A percentile compares a stretch with the other conserved stretches of the same genome.
phyloP scores from a whole-genome alignment of 306 rosid genomes.

The Gillenia trifoliata region DNA sequence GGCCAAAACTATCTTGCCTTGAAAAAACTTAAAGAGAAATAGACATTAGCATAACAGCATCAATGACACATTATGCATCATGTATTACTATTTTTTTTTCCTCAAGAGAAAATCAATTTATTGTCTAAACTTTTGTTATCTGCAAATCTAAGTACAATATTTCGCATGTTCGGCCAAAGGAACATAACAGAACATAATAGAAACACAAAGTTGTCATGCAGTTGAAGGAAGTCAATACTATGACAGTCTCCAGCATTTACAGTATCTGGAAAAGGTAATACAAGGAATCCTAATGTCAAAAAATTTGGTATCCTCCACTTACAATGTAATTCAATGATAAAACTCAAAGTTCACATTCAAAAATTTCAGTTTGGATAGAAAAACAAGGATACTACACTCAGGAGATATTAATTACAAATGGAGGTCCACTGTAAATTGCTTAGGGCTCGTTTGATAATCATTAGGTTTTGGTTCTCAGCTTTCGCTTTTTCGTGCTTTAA shows the following conservation, averaged over 20 bases:
- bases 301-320: not conserved
- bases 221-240: not conserved
- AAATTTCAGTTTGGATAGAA: not conserved
- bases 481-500: too few relatives aligned
- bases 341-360: not conserved
- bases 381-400: not conserved
- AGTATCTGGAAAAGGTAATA: not conserved
- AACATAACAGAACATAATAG: not conserved
- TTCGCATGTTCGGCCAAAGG: not conserved
- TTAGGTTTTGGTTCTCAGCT: not conserved
- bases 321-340: not conserved
- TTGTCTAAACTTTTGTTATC: not conserved
- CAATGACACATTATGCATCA: not conserved
- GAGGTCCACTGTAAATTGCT: not conserved
- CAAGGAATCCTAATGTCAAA: not conserved
- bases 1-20: slow-evolving; percentile 1
- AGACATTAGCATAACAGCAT: not conserved
- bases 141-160: not conserved
- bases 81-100: not conserved
- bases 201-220: not conserved
- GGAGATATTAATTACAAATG: not conserved
- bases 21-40: too few relatives aligned
- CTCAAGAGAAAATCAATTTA: too few relatives aligned
- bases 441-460: not conserved
- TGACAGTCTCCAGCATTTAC: not conserved